These are phyloP conservation scores for Boletus speciosus DNA, from an alignment of 768 basidiomycete species.

Conservation along the genomic window DNA sequence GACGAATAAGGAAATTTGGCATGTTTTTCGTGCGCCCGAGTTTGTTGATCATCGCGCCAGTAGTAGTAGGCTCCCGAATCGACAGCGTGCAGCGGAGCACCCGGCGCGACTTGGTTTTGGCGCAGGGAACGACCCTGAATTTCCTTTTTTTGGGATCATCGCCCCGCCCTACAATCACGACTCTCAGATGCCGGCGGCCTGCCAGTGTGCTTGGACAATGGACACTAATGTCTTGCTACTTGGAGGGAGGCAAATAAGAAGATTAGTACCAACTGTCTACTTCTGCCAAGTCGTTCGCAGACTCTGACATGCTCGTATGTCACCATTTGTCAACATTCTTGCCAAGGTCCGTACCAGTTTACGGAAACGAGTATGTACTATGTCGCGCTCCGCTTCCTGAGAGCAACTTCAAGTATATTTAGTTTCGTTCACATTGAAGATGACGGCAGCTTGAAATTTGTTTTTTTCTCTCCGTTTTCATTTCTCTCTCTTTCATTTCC, in stretches of 20 bases:
- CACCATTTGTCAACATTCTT: slow-evolving; percentile 9
- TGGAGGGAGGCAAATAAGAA: not conserved
- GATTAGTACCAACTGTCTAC: not conserved
- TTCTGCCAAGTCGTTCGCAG: not conserved
- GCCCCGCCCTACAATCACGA: not conserved
- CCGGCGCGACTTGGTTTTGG: not conserved
- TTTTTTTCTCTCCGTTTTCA: not conserved
- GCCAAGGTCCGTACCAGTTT: not conserved
- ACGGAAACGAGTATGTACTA: not conserved
- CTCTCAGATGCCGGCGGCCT: not conserved
- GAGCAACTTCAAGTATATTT: not conserved
- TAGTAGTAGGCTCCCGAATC: too few relatives aligned
- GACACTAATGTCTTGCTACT: not conserved
- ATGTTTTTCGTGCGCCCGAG: not conserved
- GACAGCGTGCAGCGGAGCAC: too few relatives aligned
- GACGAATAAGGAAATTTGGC: not conserved
- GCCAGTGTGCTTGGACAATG: not conserved
- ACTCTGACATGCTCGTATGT: slow-evolving; percentile 2
- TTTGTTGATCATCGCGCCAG: too few relatives aligned
- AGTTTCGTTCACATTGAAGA: not conserved
- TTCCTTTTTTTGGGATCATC: not conserved
- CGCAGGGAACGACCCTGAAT: slow-evolving; percentile 4
- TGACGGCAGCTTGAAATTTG: not conserved
- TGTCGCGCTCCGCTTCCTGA: not conserved
- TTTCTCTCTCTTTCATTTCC: not conserved